phyloP scores from a whole-genome alignment of 805 yeast genomes.

The Tetrapisispora iriomotensis region DNA sequence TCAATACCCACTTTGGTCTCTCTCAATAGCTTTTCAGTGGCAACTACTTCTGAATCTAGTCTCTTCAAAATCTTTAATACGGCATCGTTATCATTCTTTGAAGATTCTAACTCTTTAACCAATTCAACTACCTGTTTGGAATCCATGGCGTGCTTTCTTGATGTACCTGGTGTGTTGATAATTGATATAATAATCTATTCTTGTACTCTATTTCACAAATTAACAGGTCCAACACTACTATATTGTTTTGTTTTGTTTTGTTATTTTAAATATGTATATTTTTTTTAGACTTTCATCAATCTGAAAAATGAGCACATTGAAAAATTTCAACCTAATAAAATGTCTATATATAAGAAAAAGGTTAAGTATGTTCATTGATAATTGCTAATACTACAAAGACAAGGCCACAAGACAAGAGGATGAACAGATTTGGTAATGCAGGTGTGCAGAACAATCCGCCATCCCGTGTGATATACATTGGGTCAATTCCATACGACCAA shows the following conservation, averaged over 20 bases:
- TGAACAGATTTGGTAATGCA: constrained; percentile 2
- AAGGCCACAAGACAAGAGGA: not conserved
- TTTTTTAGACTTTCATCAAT: too few species aligned
- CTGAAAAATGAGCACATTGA: too few species aligned
- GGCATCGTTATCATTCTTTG: constrained; percentile 47
- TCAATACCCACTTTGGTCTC: constrained; percentile 96
- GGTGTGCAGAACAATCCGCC: constrained; percentile 22
- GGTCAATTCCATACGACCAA: constrained; percentile 85
- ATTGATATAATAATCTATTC: not conserved
- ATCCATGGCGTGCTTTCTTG: constrained; percentile 38
- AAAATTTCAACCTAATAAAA: too few species aligned
- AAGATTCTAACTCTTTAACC: constrained; percentile 65
- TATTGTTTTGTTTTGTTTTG: not conserved
- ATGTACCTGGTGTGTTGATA: not conserved
- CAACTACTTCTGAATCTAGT: constrained; percentile 60
- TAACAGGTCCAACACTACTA: too few species aligned
- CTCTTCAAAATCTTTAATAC: constrained; percentile 56
- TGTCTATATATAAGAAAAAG: too few species aligned
- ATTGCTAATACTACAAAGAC: not conserved
- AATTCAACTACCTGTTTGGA: constrained; percentile 62
- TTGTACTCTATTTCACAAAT: too few species aligned
- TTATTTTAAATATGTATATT: too few species aligned
- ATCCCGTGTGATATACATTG: constrained; percentile 48
- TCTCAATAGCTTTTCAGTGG: constrained; percentile 76
- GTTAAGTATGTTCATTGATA: too few species aligned